Conservation (phyloP, 2,329 filamentous ascomycete species). For the Colletotrichum siamense region DNA sequence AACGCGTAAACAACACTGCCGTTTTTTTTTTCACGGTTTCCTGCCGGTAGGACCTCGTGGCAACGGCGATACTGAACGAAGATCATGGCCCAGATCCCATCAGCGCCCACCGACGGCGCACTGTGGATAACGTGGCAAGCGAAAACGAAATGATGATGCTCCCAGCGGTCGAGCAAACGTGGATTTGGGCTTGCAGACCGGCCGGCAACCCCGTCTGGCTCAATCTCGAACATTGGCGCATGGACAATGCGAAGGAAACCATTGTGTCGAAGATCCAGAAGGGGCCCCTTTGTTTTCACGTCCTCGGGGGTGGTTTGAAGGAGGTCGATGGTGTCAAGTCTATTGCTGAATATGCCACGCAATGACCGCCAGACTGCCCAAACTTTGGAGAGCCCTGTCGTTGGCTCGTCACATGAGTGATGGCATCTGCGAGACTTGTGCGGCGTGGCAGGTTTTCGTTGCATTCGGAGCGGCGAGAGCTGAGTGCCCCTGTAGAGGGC, state of each 20-base stretch:
- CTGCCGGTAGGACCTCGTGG: neutral
- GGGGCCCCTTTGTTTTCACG: neutral
- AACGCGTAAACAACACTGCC: neutral
- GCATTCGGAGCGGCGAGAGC: neutral
- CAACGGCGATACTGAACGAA: neutral
- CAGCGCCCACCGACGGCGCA: neutral
- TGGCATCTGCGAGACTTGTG: conserved; percentile 4
- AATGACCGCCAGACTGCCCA: neutral
- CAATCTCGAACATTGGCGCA: neutral
- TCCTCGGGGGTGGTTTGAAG: neutral
- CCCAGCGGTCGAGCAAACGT: neutral
- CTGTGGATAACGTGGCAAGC: neutral
- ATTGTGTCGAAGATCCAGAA: neutral
- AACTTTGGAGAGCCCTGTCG: neutral
- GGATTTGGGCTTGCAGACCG: neutral
- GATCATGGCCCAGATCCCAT: neutral
- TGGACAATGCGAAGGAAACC: neutral
- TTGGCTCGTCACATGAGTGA: conserved; percentile 17
- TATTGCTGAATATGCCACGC: neutral
- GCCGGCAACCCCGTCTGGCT: neutral
- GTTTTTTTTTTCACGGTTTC: neutral
- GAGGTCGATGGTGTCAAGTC: neutral
- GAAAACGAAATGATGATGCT: neutral
- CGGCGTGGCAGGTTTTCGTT: neutral
- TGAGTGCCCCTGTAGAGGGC: neutral